Base-by-base conservation (phyloP, 495 filamentous ascomycete genomes). In the Penicillium flavigenum region DNA sequence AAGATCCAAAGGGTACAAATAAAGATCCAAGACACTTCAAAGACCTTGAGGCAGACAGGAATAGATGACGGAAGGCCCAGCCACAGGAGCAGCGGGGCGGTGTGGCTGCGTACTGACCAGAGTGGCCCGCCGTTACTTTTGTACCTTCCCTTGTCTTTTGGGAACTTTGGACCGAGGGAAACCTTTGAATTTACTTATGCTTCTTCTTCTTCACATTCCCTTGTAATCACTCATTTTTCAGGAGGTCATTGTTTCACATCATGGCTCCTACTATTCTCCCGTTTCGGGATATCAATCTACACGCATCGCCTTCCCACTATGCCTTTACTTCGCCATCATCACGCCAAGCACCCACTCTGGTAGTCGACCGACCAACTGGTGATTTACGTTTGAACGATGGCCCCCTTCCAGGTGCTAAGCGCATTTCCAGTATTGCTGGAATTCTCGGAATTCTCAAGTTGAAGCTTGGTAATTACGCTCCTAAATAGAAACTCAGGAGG, bases 321-420 rank as follows among this genome's bases (percentile, higher is more conserved):
- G 91, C 91, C 63, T 98, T 98, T 75, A 90, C 89, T 20, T 98
- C 94, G 2, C 95, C 94, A 10, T 98, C 95, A 4, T 91, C 91
- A 12, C 93, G 92, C 57, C 84, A 88, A 70, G 85, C 91, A 29
- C 90, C 90, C 10, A 88, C 91, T 11, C 82, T 98, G 16, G 86
- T 95, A 26, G 81, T 98, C 47, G 91, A 95, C 60, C 84, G 94
- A 41, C 94, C 94, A 17, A 91, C 91, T n/a, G 94, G 94, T 50
- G 94, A 97, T 71, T 73, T 97, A 26, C 83, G 90, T 12, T 80
- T 98, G 43, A 88, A 83, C 64, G 87, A 96, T 83, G 86, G 88
- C 27, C 80, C 86, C 50, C 74, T 90, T 22, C 75, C 89, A 12
- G 84, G 84, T 24, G 83, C 84, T 10, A 92, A 92, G 76, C 85